phyloP scores from a whole-genome alignment of 2,329 filamentous ascomycete genomes.

The Monilinia vaccinii-corymbosi region DNA sequence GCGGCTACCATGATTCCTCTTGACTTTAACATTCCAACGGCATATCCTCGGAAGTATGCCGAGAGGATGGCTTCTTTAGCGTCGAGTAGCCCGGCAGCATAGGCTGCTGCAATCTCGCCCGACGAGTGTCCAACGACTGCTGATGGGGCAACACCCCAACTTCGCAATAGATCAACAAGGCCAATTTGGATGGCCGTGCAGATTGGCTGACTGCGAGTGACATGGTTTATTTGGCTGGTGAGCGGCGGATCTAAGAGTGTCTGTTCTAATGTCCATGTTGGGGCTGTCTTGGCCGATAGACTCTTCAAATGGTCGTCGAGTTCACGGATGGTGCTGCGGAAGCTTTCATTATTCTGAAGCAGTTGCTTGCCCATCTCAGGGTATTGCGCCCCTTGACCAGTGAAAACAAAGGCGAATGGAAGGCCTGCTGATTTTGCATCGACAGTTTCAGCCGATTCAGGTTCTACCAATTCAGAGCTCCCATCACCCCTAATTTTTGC shows the following conservation, averaged over 20 bases:
- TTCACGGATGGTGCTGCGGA: not conserved
- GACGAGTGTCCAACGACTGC: slow-evolving; percentile 37
- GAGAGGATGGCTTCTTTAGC: slow-evolving; percentile 31
- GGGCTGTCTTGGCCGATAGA: not conserved
- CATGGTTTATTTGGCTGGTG: not conserved
- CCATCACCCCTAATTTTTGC: not conserved
- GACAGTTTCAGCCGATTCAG: not conserved
- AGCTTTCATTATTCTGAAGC: not conserved
- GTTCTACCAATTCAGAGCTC: too few species aligned
- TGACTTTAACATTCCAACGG: not conserved
- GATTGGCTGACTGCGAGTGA: slow-evolving; percentile 3
- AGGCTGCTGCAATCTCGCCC: slow-evolving; percentile 40
- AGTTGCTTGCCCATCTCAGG: not conserved
- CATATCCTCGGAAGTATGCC: slow-evolving; percentile 34
- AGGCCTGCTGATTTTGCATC: not conserved
- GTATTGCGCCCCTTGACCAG: not conserved
- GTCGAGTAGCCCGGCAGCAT: slow-evolving; percentile 30
- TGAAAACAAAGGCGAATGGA: not conserved
- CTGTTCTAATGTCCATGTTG: not conserved
- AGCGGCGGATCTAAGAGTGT: not conserved
- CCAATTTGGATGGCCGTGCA: slow-evolving; percentile 39
- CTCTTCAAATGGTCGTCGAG: not conserved
- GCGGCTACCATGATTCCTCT: slow-evolving; percentile 25
- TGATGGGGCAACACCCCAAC: slow-evolving; percentile 33
- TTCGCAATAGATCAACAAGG: slow-evolving; percentile 34